Evolutionary conservation across 1,139 yeast species (phyloP), one percentile per base, ranked within the genome.

Genomic region (Kodamaea suecica): DNA sequence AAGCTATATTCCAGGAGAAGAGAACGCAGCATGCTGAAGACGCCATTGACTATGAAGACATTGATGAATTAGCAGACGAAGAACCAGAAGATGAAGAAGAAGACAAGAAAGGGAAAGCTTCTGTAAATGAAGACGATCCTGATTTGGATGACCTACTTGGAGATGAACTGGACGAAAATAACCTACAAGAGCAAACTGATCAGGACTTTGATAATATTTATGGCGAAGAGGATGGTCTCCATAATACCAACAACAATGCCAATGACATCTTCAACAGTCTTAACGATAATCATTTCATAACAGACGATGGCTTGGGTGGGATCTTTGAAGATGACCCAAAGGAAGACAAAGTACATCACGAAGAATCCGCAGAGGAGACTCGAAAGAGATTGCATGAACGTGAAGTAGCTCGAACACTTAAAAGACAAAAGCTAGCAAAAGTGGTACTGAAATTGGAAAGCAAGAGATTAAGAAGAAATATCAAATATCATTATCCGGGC

Each of bases 11-110:
- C 45, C 51, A 45, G 40, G 69, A 65, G 28, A 51, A 57, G 17
- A 53, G 52, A 27, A 76, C 81, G 0, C 56, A 73, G 39, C 97
- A 90, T 57, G 92, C 94, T 1, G 96, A 79, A 4, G 92, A 90
- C 55, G 97, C 98, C n/a, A 67, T 88, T 29, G 97, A 92, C 59
- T 92, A 85, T 55, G 97, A 87, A 51, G 96, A 87, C 53, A 95
- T 86, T 45, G 97, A 90, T 48, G 97, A 90, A 56, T 67, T 92
- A 38, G 97, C 97, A 0, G 97, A 69, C n/a, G 73, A 88, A 31
- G 96, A 87, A 36, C 86, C 78, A 15, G 50, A 48, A 2, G 53
- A 37, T 11, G 54, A 47, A n/a, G 35, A 33, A 26, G 40, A 29
- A 9, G 36, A 4, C 19, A 3, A 23, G 8, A 15, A 7, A 17